Base-by-base conservation (phyloP, 768 basidiomycete species). In the Boletus rubroflammeus region DNA sequence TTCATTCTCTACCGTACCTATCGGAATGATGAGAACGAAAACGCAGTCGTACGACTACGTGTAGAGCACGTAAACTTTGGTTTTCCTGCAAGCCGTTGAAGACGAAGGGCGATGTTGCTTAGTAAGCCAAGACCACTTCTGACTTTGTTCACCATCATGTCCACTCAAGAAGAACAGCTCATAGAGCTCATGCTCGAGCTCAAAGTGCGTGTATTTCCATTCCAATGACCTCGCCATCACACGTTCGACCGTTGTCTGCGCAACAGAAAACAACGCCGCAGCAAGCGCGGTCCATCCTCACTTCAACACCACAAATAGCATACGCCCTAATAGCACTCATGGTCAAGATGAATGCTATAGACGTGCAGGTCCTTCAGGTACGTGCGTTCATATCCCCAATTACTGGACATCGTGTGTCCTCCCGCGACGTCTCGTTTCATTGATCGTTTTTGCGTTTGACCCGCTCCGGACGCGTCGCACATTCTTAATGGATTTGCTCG, bases 291-390 rank as follows among this genome's bases (percentile, higher is more conserved):
- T 74, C 76, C 31, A 87, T 91, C 61, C 75, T 91, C 40, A 85
- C 86, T 59, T 76, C 77, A 15, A 86, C 88, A 56, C 88, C 88
- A 0, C 83, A 84, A 49, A 88, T 91, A 52, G 83, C 88, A 0
- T 90, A 88, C 67, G 86, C 85, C 2, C 73, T 91, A 0, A 86
- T 91, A 54, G 78, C 79, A 0, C 79, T 90, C 35, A 88, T 90
- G 87, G 87, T 89, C 21, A 82, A 81, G 52, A 82, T 90, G 72
- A 83, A 85, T 52, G 86, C 85, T 0, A 77, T 90, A 35, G 82
- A 89, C 47, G 76, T 87, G 45, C 84, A 89, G 42, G 86, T 89
- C 7, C 82, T 90, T 59, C 86, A 89, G 75, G 88, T 88, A 55
- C 38, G 73, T 39, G 10, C 19, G 0, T 36, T 34, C 39, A 32